A percentile compares a stretch with the other conserved stretches of the same genome.
Evolutionary conservation across 2,329 filamentous ascomycete genomes (phyloP).

Genomic region (Ophiostoma australiae): DNA sequence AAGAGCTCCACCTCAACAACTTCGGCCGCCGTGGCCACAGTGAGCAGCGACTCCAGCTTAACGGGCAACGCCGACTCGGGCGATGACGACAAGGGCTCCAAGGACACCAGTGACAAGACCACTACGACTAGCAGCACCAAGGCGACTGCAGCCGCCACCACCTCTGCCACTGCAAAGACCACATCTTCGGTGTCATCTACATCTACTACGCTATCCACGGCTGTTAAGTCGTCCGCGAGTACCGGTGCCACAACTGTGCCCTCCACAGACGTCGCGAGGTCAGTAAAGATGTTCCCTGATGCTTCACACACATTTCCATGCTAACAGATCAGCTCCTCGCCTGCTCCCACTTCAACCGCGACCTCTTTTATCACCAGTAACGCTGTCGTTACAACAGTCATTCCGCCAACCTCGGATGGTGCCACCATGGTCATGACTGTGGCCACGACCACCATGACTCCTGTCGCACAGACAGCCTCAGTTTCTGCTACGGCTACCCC

Average conservation of each 20-base stretch:
- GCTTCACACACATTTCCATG: neutral
- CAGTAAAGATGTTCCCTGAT: neutral
- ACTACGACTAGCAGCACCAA: neutral
- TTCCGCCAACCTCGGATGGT: slow-evolving; percentile 2
- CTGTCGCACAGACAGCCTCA: neutral
- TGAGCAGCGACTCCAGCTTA: neutral
- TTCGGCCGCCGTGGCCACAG: slow-evolving; percentile 1
- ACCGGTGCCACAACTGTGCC: neutral
- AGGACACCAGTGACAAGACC: neutral
- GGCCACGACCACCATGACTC: slow-evolving; percentile 13
- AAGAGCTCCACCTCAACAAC: slow-evolving; percentile 2
- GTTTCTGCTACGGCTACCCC: slow-evolving; percentile 10
- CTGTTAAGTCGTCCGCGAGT: neutral
- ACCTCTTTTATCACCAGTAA: slow-evolving; percentile 23
- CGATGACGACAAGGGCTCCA: neutral
- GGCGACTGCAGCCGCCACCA: neutral
- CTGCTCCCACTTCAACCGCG: slow-evolving; percentile 21
- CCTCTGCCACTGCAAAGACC: slow-evolving; percentile 6
- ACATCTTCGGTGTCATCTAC: neutral
- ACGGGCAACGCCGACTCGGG: slow-evolving; percentile 14
- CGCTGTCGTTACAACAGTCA: slow-evolving; percentile 18
- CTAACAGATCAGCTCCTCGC: neutral
- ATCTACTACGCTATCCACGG: neutral
- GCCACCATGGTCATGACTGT: slow-evolving; percentile 12
- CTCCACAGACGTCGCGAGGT: slow-evolving; percentile 5